phyloP scores from a whole-genome alignment of 139 green algal genomes.

The Coccomyxa sp. region DNA sequence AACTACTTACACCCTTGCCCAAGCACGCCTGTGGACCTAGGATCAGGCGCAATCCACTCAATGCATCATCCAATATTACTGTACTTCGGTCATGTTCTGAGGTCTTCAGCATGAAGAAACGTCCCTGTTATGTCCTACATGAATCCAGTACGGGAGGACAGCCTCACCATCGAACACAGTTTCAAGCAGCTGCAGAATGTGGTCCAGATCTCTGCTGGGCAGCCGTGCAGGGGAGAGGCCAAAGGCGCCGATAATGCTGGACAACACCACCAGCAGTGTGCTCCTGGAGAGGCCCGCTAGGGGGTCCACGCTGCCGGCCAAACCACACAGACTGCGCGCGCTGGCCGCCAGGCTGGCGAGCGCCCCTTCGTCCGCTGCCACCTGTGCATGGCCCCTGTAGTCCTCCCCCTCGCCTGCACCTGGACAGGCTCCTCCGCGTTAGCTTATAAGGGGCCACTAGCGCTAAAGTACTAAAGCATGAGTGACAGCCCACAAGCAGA shows the following conservation, averaged over 20 bases:
- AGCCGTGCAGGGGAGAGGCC: conserved; percentile 31
- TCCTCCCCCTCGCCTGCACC: not conserved
- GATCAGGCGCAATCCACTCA: not conserved
- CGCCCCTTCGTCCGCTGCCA: not conserved
- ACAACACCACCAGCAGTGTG: conserved; percentile 23
- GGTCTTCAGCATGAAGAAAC: not conserved
- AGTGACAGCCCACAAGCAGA: too few species aligned
- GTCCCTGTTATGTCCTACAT: not conserved
- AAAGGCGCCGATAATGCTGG: conserved; percentile 41
- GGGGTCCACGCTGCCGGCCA: conserved; percentile 15
- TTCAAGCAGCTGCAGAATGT: conserved; percentile 23
- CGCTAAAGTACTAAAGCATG: too few species aligned
- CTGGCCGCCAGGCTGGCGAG: not conserved
- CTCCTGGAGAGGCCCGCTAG: conserved; percentile 8
- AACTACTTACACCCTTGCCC: not conserved
- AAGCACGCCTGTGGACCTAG: not conserved
- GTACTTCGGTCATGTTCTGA: too few species aligned
- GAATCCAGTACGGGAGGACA: not conserved
- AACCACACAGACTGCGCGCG: not conserved
- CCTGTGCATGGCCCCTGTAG: not conserved
- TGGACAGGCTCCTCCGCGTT: not conserved
- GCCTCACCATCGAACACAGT: conserved; percentile 15
- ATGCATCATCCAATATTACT: not conserved
- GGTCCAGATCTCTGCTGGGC: conserved; percentile 12
- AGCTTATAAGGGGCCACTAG: not conserved